Percentiles rank a stretch among this genome's conserved stretches.
These are phyloP conservation scores for Exophiala sp. DNA, from an alignment of 2,329 filamentous ascomycete genomes.

Conservation along the genomic window DNA sequence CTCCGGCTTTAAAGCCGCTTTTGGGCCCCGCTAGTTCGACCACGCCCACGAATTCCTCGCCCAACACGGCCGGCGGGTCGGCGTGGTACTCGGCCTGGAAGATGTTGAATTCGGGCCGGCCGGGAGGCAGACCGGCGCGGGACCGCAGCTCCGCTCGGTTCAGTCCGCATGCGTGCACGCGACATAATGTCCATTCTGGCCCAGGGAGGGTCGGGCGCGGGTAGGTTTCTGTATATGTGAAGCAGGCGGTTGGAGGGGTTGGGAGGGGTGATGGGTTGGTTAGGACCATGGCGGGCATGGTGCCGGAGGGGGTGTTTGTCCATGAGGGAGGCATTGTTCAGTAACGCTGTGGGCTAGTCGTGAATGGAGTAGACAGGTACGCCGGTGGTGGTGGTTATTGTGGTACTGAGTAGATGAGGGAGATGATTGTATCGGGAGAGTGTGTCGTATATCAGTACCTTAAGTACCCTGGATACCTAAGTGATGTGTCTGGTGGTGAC, in stretches of 20 bases:
- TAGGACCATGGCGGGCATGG: slow-evolving; percentile 2
- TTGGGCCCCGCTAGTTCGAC: background rate
- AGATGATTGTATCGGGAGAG: too few relatives aligned
- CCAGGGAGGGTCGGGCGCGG: slow-evolving; percentile 1
- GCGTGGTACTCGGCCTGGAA: slow-evolving; percentile 6
- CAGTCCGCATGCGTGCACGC: background rate
- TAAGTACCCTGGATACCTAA: too few relatives aligned
- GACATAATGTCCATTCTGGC: background rate
- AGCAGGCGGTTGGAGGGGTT: background rate
- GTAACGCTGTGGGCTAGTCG: background rate
- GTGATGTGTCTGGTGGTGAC: too few relatives aligned
- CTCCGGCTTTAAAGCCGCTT: background rate
- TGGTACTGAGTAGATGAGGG: too few relatives aligned
- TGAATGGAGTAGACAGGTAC: background rate
- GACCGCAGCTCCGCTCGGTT: slow-evolving; percentile 1
- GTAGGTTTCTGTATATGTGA: background rate
- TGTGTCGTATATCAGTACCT: too few relatives aligned
- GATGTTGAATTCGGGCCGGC: slow-evolving; percentile 1
- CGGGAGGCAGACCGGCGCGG: background rate
- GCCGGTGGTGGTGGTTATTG: too few relatives aligned
- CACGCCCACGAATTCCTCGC: slow-evolving; percentile 4
- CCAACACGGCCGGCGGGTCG: background rate
- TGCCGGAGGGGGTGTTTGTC: slow-evolving; percentile 1
- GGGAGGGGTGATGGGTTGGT: background rate
- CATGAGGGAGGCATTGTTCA: slow-evolving; percentile 38